Percentiles rank a stretch among this genome's conserved stretches.
These are phyloP conservation scores for Fusarium pseudocircinatum DNA, from an alignment of 2,329 filamentous ascomycete species.

Conservation along the genomic window DNA sequence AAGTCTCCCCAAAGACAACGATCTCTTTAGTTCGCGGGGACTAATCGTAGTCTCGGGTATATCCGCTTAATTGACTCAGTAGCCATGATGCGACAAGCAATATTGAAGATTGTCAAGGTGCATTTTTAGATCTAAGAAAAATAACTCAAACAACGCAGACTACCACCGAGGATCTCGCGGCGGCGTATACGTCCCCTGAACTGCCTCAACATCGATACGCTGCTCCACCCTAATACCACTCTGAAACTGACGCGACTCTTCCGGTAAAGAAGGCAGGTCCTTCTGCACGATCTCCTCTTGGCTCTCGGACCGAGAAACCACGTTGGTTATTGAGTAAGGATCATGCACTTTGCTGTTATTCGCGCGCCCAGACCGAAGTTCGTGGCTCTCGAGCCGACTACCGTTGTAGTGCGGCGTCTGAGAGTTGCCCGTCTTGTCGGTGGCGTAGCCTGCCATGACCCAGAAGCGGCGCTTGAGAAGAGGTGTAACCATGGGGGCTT, in stretches of 20 bases:
- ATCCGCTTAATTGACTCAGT: not conserved
- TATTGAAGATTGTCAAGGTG: fast-evolving
- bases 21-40: not conserved
- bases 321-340: not conserved
- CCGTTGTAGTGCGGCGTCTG: not conserved
- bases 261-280: not conserved
- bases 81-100: not conserved
- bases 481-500: constrained; percentile 49
- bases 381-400: not conserved
- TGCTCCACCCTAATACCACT: constrained; percentile 15
- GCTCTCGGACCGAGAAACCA: constrained; percentile 14
- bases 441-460: not conserved
- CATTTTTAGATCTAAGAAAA: not conserved
- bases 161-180: not conserved
- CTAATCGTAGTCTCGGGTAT: not conserved
- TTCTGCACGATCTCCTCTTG: constrained; percentile 17
- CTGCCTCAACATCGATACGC: constrained; percentile 7
- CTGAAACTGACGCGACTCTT: not conserved
- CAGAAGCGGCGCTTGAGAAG: constrained; percentile 42
- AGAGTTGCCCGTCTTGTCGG: not conserved
- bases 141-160: not conserved
- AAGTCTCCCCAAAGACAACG: not conserved
- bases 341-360: not conserved
- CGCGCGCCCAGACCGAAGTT: not conserved
- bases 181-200: not conserved